phyloP scores from a whole-genome alignment of 2,329 filamentous ascomycete species.

The Taxawa tesnikishii region DNA sequence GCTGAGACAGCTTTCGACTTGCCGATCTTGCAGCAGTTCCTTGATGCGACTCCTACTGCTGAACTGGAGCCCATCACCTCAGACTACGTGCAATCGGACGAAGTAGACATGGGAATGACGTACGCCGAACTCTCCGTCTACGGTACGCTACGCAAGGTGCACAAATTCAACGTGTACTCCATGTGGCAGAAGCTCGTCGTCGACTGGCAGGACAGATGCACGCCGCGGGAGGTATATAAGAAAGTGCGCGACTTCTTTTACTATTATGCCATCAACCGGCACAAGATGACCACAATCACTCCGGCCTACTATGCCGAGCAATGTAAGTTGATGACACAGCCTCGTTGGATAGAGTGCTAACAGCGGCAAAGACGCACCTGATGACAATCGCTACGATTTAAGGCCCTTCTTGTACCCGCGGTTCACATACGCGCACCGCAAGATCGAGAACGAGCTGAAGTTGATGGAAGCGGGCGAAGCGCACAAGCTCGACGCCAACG shows the following conservation, averaged over 20 bases:
- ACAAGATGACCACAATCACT: conserved; percentile 47
- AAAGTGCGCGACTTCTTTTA: conserved; percentile 37
- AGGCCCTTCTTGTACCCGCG: conserved; percentile 43
- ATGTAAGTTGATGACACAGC: conserved; percentile 3
- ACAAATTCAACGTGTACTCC: conserved; percentile 41
- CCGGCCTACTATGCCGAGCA: conserved; percentile 11
- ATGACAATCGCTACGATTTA: conserved; percentile 44
- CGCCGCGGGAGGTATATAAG: conserved; percentile 19
- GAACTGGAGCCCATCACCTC: conserved; percentile 52
- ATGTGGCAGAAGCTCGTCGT: conserved; percentile 42
- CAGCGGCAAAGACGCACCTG: conserved; percentile 13
- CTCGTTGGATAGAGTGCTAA: background rate
- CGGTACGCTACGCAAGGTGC: conserved; percentile 41
- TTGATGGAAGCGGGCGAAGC: conserved; percentile 26
- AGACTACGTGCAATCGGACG: conserved; percentile 46
- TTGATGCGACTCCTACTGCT: conserved; percentile 40
- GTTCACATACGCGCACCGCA: conserved; percentile 33
- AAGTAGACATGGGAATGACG: conserved; percentile 41
- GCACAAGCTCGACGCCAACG: too few relatives aligned
- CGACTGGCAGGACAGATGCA: conserved; percentile 31
- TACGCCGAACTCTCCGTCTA: conserved; percentile 43
- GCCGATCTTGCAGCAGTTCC: conserved; percentile 53
- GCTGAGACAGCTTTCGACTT: conserved; percentile 46
- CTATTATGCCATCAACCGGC: conserved; percentile 51
- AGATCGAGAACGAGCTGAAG: conserved; percentile 35